Base-by-base conservation (phyloP, 805 yeast species). In the Phaffomyces antillensis region DNA sequence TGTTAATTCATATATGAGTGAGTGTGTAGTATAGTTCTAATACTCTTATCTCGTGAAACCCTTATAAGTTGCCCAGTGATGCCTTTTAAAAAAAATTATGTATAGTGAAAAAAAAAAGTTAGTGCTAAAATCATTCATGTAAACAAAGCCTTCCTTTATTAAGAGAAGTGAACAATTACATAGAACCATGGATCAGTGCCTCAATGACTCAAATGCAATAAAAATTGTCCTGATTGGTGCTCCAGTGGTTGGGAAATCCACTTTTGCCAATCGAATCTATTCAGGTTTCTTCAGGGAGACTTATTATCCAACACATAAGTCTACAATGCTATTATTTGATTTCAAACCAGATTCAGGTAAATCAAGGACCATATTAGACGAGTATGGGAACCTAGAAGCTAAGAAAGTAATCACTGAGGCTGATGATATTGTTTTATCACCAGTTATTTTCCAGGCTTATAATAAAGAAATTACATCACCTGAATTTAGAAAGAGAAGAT, bases 241-340 rank as follows among this genome's bases (percentile, higher is more conserved):
- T 0, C 67, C 75, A 12, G 67, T 68, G 16, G 71, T 76, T 0
- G 88, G 88, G 11, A 81, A 81, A 55, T 75, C 86, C 3, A 70
- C 84, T 0, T 66, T 77, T 34, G 72, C 78, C 12, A 72, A 78
- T 43, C 65, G 73, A 40, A 52, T 80, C 15, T 66, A 72, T 2
- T 63, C 73, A 18, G 73, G 74, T 24, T 67, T 68, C 24, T 78
- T 73, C 44, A 70, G 78, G 41, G 89, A 82, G 47, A 83, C 84
- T 0, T 83, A 85, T 58, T 85, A 85, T 54, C 95, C 93, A 6
- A 85, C 91, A 4, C 67, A 75, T 37, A 75, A 71, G 44, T 79
- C 80, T 46, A 76, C 75, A 5, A 77, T 87, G 24, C 67, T 79
- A 45, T 58, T 83, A 35, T 71, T 81, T 47, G 77, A 77, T 17